These are phyloP conservation scores for Phaeolepiota aurea DNA, from an alignment of 768 basidiomycete genomes.

Conservation along the genomic window DNA sequence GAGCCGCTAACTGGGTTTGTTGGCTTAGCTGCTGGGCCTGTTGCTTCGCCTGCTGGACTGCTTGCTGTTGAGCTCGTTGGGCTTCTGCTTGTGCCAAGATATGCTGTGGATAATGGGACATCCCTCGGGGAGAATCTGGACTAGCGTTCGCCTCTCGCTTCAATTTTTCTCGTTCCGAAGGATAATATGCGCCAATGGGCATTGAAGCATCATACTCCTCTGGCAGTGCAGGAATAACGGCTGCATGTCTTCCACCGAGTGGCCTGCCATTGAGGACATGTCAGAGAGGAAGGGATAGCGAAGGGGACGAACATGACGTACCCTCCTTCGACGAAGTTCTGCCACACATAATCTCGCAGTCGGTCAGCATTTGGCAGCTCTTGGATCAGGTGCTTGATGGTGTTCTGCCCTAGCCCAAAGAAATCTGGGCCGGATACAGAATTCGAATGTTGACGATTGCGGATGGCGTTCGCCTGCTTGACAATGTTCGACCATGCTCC, in stretches of 20 bases:
- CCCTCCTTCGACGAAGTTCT: constrained; percentile 81
- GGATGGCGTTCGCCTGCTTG: constrained; percentile 71
- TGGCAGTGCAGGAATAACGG: constrained; percentile 72
- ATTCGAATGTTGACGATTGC: constrained; percentile 77
- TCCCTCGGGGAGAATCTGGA: constrained; percentile 24
- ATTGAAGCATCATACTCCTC: constrained; percentile 56
- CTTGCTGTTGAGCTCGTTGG: constrained; percentile 19
- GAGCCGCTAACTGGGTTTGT: constrained; percentile 5
- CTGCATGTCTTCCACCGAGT: constrained; percentile 74
- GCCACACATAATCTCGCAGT: constrained; percentile 79
- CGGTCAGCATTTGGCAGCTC: constrained; percentile 67
- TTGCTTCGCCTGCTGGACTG: constrained; percentile 11
- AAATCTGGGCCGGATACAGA: constrained; percentile 87
- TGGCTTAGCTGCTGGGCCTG: constrained; percentile 15
- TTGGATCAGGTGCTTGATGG: constrained; percentile 87
- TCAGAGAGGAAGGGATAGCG: not conserved
- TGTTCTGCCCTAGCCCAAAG: constrained; percentile 80
- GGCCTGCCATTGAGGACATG: constrained; percentile 32
- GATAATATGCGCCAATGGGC: constrained; percentile 40
- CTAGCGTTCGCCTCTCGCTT: constrained; percentile 18
- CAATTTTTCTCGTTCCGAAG: constrained; percentile 23
- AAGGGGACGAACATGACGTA: constrained; percentile 33
- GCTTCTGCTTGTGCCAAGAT: constrained; percentile 33
- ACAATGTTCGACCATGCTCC: constrained; percentile 85
- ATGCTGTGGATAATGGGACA: constrained; percentile 42